Percentiles rank a stretch among this genome's conserved stretches.
Evolutionary conservation across 495 filamentous ascomycete species (phyloP).

Genomic region (Rostrohypoxylon terebratum): DNA sequence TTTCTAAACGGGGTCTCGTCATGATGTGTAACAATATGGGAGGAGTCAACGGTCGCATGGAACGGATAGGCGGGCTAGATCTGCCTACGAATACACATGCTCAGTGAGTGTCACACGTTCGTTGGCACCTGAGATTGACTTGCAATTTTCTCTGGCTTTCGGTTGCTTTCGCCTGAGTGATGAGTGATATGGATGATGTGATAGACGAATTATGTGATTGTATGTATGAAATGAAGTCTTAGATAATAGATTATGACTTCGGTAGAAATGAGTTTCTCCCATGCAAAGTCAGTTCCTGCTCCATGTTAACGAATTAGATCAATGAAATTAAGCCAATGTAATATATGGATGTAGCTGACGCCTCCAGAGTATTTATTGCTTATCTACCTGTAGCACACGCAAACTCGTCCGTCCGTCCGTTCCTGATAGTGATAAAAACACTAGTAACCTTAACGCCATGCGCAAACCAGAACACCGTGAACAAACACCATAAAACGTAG

Average conservation of each 20-base stretch:
- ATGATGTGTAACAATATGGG: conserved; percentile 32
- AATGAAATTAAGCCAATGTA: background rate
- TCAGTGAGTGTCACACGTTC: conserved; percentile 35
- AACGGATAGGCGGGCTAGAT: conserved; percentile 1
- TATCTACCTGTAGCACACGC: background rate
- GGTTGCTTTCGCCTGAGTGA: background rate
- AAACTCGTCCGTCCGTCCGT: background rate
- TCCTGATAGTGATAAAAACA: background rate
- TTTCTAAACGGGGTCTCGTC: conserved; percentile 7
- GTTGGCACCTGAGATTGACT: conserved; percentile 28
- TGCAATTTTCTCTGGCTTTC: background rate
- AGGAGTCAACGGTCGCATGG: background rate
- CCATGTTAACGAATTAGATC: background rate
- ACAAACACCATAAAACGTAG: background rate
- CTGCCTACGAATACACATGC: conserved; percentile 25
- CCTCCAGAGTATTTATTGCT: background rate
- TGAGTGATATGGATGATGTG: conserved; percentile 2
- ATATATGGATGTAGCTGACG: background rate
- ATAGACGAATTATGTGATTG: background rate
- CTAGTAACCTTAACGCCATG: background rate
- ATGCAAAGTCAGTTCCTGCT: background rate
- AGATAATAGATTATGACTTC: background rate
- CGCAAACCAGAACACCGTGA: background rate
- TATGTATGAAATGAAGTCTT: background rate
- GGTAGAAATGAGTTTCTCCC: background rate